Conservation (phyloP, 805 yeast genomes). For the Metschnikowia picachoensis region DNA sequence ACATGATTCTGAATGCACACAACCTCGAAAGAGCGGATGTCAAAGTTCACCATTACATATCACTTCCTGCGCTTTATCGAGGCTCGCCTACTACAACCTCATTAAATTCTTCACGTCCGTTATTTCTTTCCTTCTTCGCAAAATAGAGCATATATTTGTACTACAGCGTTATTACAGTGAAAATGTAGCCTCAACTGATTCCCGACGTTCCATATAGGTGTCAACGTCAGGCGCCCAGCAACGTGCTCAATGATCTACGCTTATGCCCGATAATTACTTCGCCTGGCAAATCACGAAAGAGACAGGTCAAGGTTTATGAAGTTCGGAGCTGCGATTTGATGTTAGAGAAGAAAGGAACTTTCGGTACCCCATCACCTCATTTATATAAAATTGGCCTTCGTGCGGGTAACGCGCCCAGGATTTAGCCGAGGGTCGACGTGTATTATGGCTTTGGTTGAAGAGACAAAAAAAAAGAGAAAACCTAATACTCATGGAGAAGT, state of each 20-base stretch:
- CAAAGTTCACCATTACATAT: too few relatives aligned
- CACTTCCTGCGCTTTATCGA: too few relatives aligned
- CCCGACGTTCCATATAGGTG: constrained; percentile 21
- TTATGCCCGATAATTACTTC: constrained; percentile 18
- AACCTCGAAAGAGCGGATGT: too few relatives aligned
- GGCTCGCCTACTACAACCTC: too few relatives aligned
- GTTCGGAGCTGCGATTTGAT: constrained; percentile 21
- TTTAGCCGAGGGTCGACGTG: too few relatives aligned
- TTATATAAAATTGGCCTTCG: neutral
- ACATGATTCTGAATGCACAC: neutral
- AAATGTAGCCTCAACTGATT: constrained; percentile 23
- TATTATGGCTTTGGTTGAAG: too few relatives aligned
- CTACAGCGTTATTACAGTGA: neutral
- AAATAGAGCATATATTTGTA: neutral
- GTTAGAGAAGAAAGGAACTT: constrained; percentile 7
- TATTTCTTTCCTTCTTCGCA: too few relatives aligned
- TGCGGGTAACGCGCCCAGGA: constrained; percentile 9
- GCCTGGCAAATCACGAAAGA: constrained; percentile 8
- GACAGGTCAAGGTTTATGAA: constrained; percentile 12
- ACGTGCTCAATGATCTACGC: constrained; percentile 22
- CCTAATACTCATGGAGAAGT: too few relatives aligned
- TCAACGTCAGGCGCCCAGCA: constrained; percentile 26
- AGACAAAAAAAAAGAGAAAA: too few relatives aligned
- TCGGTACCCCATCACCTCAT: neutral
- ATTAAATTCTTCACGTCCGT: too few relatives aligned